Conservation (phyloP, 106 monocot species). For the Allium fistulosum region DNA sequence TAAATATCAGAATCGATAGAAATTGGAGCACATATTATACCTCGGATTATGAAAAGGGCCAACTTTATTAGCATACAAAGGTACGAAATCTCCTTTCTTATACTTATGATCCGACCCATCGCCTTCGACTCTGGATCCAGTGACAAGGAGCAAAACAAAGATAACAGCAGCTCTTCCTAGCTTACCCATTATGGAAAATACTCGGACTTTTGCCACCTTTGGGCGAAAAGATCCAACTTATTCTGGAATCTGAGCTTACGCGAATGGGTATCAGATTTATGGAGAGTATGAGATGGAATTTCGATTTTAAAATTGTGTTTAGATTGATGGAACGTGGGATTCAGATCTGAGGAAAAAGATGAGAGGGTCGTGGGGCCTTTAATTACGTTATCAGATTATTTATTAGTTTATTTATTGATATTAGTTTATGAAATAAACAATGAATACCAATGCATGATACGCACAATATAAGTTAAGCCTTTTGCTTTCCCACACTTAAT, state of each 20-base stretch:
- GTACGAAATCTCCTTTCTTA: constrained; percentile 42
- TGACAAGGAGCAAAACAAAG: constrained; percentile 8
- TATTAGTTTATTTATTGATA: too few species aligned
- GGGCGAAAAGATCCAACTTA: neutral
- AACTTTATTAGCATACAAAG: constrained; percentile 60
- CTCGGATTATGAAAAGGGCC: constrained; percentile 60
- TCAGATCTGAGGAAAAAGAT: constrained; percentile 7
- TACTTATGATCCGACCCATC: constrained; percentile 39
- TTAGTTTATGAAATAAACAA: too few species aligned
- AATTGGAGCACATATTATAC: constrained; percentile 4
- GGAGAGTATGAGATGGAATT: constrained; percentile 5
- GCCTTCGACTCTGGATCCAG: constrained; percentile 18
- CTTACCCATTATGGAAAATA: constrained; percentile 5
- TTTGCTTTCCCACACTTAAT: too few species aligned
- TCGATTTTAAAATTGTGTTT: neutral
- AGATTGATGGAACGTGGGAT: neutral
- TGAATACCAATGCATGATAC: too few species aligned
- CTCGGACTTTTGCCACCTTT: neutral
- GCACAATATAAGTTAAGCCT: too few species aligned
- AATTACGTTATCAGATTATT: too few species aligned
- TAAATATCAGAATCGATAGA: too few species aligned
- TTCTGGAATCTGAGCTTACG: neutral
- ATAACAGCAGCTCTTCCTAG: constrained; percentile 3
- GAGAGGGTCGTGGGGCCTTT: neutral
- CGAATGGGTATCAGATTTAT: constrained; percentile 6